Conservation (phyloP, 768 basidiomycete species). For the Rhodotorula paludigena region DNA sequence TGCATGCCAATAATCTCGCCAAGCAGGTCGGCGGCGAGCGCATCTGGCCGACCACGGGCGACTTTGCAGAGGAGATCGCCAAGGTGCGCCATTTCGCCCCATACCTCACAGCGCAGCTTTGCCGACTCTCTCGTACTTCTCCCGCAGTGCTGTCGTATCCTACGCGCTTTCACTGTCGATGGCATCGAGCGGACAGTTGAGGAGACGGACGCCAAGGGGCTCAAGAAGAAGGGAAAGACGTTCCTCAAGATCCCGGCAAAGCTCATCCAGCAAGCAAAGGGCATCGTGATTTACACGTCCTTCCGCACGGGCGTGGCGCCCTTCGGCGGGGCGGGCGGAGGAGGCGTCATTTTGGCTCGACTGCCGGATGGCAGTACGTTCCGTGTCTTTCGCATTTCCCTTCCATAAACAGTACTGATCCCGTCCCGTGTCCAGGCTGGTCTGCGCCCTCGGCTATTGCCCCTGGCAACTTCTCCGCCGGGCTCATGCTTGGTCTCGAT, state of each 20-base stretch:
- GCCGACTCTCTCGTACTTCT: background rate
- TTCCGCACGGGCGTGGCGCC: constrained; percentile 21
- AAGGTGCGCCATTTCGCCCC: too few species aligned
- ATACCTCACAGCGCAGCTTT: too few species aligned
- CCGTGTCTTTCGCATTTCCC: too few species aligned
- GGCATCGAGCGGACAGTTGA: constrained; percentile 7
- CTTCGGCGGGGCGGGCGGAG: constrained; percentile 14
- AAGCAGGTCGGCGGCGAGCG: constrained; percentile 9
- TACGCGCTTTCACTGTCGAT: constrained; percentile 41
- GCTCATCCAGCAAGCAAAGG: constrained; percentile 22
- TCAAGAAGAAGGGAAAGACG: constrained; percentile 33
- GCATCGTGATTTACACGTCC: constrained; percentile 34
- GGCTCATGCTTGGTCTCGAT: constrained; percentile 39
- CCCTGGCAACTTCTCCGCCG: constrained; percentile 25
- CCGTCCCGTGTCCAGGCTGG: constrained; percentile 23
- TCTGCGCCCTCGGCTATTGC: constrained; percentile 36
- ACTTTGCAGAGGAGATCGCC: constrained; percentile 4
- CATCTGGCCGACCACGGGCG: constrained; percentile 10
- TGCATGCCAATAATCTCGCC: constrained; percentile 5
- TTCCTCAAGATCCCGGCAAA: constrained; percentile 40
- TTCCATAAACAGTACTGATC: background rate
- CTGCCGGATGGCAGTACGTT: constrained; percentile 12
- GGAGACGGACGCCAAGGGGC: constrained; percentile 7
- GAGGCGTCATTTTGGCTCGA: constrained; percentile 7
- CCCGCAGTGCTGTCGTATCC: constrained; percentile 38